Evolutionary conservation across 441 rosid species (phyloP).

Genomic region (Euphorbia celastroides): DNA sequence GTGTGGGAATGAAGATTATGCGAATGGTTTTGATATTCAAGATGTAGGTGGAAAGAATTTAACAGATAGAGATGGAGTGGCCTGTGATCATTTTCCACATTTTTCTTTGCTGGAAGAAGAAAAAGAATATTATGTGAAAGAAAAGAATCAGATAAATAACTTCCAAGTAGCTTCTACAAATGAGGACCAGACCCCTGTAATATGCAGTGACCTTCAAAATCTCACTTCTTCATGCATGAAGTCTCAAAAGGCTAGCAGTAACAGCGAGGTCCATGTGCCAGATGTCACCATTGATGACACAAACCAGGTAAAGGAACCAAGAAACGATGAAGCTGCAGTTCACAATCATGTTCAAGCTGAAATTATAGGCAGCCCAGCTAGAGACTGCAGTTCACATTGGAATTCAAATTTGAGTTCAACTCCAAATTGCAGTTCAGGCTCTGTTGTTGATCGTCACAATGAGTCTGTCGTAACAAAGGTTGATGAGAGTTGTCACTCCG

Average conservation of each 20-base stretch:
- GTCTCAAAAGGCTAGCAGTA: conserved; percentile 18
- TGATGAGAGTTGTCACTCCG: conserved; percentile 21
- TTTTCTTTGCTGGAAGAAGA: conserved; percentile 18
- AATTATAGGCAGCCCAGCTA: conserved; percentile 23
- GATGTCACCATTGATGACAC: conserved; percentile 10
- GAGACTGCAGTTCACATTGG: conserved; percentile 13
- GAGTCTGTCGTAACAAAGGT: conserved; percentile 21
- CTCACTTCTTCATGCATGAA: conserved; percentile 7
- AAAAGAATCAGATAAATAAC: conserved; percentile 13
- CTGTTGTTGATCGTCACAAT: conserved; percentile 23
- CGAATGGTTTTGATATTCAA: conserved; percentile 17
- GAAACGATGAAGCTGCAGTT: conserved; percentile 26
- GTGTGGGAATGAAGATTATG: conserved; percentile 22
- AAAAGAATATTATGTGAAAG: conserved; percentile 14
- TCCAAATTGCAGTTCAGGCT: conserved; percentile 20
- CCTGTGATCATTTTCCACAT: conserved; percentile 18
- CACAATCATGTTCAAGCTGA: conserved; percentile 24
- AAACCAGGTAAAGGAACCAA: conserved; percentile 15
- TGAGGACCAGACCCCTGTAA: conserved; percentile 4
- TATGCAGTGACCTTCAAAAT: not conserved
- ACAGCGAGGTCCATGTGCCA: conserved; percentile 22
- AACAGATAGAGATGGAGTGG: conserved; percentile 29
- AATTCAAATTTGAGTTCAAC: conserved; percentile 17
- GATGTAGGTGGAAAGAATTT: conserved; percentile 31
- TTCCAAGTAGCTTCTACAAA: conserved; percentile 17